A percentile compares a stretch with the other conserved stretches of the same genome.
Evolutionary conservation across 2,329 filamentous ascomycete species (phyloP).

Genomic region (Phaeosphaeriaceae sp.): DNA sequence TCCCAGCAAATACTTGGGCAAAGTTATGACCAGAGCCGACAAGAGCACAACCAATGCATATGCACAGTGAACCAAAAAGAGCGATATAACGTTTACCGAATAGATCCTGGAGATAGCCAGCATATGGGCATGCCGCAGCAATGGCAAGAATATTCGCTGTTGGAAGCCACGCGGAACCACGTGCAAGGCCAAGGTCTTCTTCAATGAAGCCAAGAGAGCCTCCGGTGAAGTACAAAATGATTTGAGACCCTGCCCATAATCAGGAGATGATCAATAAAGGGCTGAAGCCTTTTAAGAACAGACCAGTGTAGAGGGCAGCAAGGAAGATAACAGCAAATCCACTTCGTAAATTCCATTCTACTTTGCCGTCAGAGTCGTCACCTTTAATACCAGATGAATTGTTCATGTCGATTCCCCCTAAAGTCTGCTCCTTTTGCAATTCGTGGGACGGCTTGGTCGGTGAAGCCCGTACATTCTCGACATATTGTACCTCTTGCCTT

Average conservation of each 20-base stretch:
- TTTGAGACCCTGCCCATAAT: constrained; percentile 34
- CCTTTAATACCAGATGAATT: constrained; percentile 47
- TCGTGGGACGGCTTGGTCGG: constrained; percentile 29
- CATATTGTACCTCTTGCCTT: constrained; percentile 30
- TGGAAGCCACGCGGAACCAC: constrained; percentile 39
- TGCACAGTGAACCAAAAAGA: constrained; percentile 37
- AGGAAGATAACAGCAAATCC: constrained; percentile 47
- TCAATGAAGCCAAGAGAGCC: constrained; percentile 41
- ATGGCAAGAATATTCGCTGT: constrained; percentile 46
- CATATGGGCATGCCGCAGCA: constrained; percentile 42
- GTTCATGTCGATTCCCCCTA: constrained; percentile 42
- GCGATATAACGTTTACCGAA: constrained; percentile 47
- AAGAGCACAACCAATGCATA: constrained; percentile 39
- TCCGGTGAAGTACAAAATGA: constrained; percentile 44
- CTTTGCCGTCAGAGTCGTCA: constrained; percentile 50
- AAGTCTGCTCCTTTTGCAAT: constrained; percentile 30
- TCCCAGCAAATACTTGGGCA: constrained; percentile 42
- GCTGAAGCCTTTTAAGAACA: not conserved
- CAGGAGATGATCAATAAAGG: not conserved
- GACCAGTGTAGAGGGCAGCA: constrained; percentile 46
- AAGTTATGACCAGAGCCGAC: constrained; percentile 40
- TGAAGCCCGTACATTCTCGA: constrained; percentile 29
- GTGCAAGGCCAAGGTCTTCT: constrained; percentile 30
- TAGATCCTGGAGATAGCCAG: constrained; percentile 45
- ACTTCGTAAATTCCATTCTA: constrained; percentile 43